Evolutionary conservation across 2,329 filamentous ascomycete species (phyloP), one percentile per base, ranked within the genome.

Genomic region (Clonostachys chloroleuca): DNA sequence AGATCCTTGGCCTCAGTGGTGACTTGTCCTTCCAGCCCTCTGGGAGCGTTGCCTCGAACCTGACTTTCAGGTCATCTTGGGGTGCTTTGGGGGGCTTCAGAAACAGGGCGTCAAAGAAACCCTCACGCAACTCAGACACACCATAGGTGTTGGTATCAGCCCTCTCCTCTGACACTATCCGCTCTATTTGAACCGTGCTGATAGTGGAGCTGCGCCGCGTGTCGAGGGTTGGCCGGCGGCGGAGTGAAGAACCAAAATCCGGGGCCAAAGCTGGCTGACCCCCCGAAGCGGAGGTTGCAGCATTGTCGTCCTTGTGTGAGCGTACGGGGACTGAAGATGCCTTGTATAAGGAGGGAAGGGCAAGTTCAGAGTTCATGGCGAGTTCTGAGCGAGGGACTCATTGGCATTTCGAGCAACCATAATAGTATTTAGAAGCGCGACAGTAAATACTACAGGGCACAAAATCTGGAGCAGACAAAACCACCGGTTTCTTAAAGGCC

Each of bases 31-130:
- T 72, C 41, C 68, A 66, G 49, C 79, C 74, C 6, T 65, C 65
- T 1, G 77, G 76, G 12, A 81, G 62, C 18, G 73, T 76, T 12
- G 61, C 56, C 49, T 69, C 64, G 6, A 70, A 69, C 36, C 68
- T 62, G 47, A 62, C 62, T 53, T 68, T 58, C 14, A 77, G 60
- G 13, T 70, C 63, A 13, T 40, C 33, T 34, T n/a, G 9, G 14
- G 20, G 20, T 7, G 14, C 34, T 4, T 66, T 57, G 5, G 67
- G 59, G 1, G 72, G 68, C 41, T 69, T 69, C n/a, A 71, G 55
- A 49, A 77, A 80, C 36, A 68, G 52, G 34, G 70, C 71, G 49
- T 75, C 73, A 46, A 75, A 75, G 56, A 74, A 74, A 45, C 70
- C 67, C 52, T 75, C 73, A 34, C 73, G 61, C 16, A 66, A 53